Evolutionary conservation across 2,329 filamentous ascomycete genomes (phyloP), one percentile per base, ranked within the genome.

Genomic region (Alternaria gaisen): DNA sequence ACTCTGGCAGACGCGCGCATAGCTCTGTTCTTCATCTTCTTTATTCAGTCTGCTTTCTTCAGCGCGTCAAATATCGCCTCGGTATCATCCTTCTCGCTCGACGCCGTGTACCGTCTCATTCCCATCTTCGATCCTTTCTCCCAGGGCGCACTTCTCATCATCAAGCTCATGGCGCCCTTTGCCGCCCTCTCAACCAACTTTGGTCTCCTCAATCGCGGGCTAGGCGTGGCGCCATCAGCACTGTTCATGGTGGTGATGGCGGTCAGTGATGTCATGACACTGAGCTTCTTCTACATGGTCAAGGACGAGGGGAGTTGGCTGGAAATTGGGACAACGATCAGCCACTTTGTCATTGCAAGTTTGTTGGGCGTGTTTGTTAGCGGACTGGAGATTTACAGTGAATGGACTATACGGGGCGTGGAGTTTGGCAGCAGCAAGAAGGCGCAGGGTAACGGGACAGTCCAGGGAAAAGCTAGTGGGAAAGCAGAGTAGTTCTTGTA

Each of bases 231-330:
- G 9, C 94, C 93, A 0, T 93, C 91, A 40, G 92, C 93, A 6
- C 82, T 99, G 4, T 97, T 98, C 81, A 97, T 97, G 90, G 68
- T 79, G 4, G 93, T 97, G 52, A 97, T 97, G 88, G 91, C 74
- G 0, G 87, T 96, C 53, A 94, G 91, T 62, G 95, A 99, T 76
- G 88, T 97, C 51, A 85, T 98, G 76, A 98, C 95, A 4, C 84
- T 99, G 53, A 92, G 95, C 72, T 99, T 99, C 83, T 99, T 99
- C 81, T 99, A 92, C 88, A 92, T 97, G 71, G 95, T 99, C 46
- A 91, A 91, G 72, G 95, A 99, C 70, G 95, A 99, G 77, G 95
- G 95, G 0, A 95, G 91, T 22, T 99, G 95, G 95, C 81, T 99
- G 61, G 95, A 99, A 76, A 99, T 99, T 75, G 95, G 95, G 32